Conservation (phyloP, 2,329 filamentous ascomycete genomes). For the Sclerotinia spermophila region DNA sequence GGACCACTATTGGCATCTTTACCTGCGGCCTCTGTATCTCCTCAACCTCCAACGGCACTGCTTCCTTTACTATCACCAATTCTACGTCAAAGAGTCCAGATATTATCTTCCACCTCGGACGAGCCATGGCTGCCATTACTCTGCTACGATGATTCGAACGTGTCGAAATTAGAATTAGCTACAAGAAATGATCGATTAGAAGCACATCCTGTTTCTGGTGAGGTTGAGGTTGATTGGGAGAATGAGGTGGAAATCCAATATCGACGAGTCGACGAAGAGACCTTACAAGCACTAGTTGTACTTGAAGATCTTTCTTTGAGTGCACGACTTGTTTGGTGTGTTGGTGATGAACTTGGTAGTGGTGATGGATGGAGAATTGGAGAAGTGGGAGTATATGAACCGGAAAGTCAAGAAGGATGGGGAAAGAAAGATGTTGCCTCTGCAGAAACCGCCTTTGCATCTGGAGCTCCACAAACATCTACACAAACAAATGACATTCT, state of each 20-base stretch:
- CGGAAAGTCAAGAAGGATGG: slow-evolving; percentile 48
- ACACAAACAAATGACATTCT: background rate
- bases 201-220: slow-evolving; percentile 76
- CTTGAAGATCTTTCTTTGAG: slow-evolving; percentile 59
- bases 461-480: slow-evolving; percentile 23
- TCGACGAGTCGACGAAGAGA: slow-evolving; percentile 70
- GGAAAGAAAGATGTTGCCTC: slow-evolving; percentile 51
- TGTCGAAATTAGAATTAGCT: slow-evolving; percentile 54
- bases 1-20: slow-evolving; percentile 57
- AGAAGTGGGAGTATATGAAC: slow-evolving; percentile 61
- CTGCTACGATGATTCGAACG: slow-evolving; percentile 58
- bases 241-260: slow-evolving; percentile 63
- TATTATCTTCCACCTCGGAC: slow-evolving; percentile 56
- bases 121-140: slow-evolving; percentile 72
- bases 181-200: slow-evolving; percentile 63
- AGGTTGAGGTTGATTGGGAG: slow-evolving; percentile 69
- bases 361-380: slow-evolving; percentile 68
- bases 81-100: slow-evolving; percentile 60
- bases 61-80: slow-evolving; percentile 62
- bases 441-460: slow-evolving; percentile 56
- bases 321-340: slow-evolving; percentile 67
- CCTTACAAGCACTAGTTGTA: slow-evolving; percentile 63
- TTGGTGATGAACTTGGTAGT: slow-evolving; percentile 51
- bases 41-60: slow-evolving; percentile 53
- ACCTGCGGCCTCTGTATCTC: slow-evolving; percentile 55